A percentile compares a stretch with the other conserved stretches of the same genome.
Conservation (phyloP, 1,139 yeast species). For the Lodderomyces margitis region DNA sequence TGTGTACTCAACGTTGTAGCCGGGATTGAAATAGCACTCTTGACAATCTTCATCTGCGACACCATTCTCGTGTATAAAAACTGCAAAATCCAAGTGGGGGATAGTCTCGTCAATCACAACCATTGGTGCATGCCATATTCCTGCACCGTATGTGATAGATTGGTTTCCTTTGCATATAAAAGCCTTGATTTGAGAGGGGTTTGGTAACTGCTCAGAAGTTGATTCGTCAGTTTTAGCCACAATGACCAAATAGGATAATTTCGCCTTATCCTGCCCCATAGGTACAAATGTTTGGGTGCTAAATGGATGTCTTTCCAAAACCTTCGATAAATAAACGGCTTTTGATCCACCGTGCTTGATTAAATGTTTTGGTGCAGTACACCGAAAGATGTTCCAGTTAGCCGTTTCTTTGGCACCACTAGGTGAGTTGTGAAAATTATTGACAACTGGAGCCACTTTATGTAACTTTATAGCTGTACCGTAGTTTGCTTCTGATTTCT, state of each 20-base stretch:
- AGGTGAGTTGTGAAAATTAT: conserved; percentile 47
- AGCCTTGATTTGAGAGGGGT: conserved; percentile 57
- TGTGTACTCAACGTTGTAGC: conserved; percentile 39
- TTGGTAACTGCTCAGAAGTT: conserved; percentile 52
- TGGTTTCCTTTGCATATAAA: conserved; percentile 80
- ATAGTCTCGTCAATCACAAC: conserved; percentile 59
- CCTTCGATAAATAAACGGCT: conserved; percentile 54
- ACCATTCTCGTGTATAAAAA: conserved; percentile 79
- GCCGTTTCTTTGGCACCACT: conserved; percentile 52
- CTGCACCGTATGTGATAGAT: conserved; percentile 84
- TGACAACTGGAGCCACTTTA: conserved; percentile 66
- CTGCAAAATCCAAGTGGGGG: conserved; percentile 72
- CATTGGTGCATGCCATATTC: conserved; percentile 86
- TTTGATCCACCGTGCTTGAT: conserved; percentile 27
- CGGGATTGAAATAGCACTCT: conserved; percentile 71
- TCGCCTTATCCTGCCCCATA: conserved; percentile 60
- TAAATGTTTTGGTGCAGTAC: conserved; percentile 69
- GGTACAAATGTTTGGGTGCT: conserved; percentile 92
- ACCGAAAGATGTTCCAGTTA: conserved; percentile 81
- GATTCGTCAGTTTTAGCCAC: conserved; percentile 59
- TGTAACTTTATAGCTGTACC: conserved; percentile 87
- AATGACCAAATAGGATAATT: conserved; percentile 69
- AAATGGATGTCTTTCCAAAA: conserved; percentile 85
- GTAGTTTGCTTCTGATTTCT: conserved; percentile 66
- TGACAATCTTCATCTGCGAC: conserved; percentile 78